Conservation (phyloP, 1,284 basidiomycete genomes). For the Rhodotorula sp. region DNA sequence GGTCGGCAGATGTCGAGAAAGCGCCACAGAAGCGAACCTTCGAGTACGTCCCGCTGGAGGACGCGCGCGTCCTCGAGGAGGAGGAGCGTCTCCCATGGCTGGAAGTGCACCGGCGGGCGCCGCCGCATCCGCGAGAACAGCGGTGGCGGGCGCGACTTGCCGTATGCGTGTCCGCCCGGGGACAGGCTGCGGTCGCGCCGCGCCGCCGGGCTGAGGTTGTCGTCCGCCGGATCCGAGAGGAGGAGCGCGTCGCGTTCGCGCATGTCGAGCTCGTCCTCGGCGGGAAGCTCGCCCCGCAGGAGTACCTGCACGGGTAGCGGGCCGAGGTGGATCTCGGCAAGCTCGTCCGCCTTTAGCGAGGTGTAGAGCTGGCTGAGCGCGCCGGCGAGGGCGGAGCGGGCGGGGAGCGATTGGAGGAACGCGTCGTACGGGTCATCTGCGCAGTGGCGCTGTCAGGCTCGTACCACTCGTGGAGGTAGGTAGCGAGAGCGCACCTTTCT, state of each 20-base stretch:
- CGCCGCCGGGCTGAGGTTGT: constrained; percentile 60
- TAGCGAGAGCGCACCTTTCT: constrained; percentile 28
- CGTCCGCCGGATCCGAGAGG: constrained; percentile 44
- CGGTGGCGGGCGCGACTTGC: constrained; percentile 24
- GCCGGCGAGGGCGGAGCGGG: constrained; percentile 31
- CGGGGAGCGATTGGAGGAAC: constrained; percentile 22
- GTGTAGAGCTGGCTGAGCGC: constrained; percentile 37
- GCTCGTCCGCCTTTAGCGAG: constrained; percentile 28
- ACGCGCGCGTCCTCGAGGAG: constrained; percentile 57
- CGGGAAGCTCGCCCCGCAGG: constrained; percentile 40
- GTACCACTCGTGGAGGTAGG: not conserved
- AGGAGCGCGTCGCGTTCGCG: constrained; percentile 21
- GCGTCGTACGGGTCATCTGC: constrained; percentile 20
- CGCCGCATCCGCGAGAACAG: constrained; percentile 39
- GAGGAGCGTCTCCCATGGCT: constrained; percentile 91
- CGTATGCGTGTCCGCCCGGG: constrained; percentile 15
- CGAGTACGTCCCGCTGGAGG: constrained; percentile 59
- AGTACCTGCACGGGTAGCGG: constrained; percentile 35
- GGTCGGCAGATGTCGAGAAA: constrained; percentile 55
- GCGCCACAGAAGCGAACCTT: constrained; percentile 54
- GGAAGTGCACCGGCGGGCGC: constrained; percentile 53
- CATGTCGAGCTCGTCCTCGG: constrained; percentile 29
- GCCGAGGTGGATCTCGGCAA: constrained; percentile 33
- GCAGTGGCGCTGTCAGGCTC: no score
- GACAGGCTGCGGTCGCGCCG: constrained; percentile 17